Base-by-base conservation (phyloP, 495 filamentous ascomycete species). In the Friedmanniomyces simplex region DNA sequence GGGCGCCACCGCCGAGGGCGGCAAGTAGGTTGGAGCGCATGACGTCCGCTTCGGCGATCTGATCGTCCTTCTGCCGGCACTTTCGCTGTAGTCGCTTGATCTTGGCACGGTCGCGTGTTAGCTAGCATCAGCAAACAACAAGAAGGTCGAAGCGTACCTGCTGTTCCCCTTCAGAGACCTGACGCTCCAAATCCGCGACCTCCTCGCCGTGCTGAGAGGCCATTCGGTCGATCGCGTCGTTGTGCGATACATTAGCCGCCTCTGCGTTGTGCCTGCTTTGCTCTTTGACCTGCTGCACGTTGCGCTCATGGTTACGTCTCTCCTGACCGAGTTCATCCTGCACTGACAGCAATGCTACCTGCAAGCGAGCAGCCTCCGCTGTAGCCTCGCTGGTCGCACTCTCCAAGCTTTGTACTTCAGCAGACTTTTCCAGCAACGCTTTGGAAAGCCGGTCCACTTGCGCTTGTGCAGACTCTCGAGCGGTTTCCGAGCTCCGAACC, bases 21-120 rank as follows among this genome's bases (percentile, higher is more conserved):
- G 59, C 58, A 56, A 65, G 50, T 21, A 65, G 42, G 16, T 58
- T 62, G 1, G 28, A 32, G 8, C 61, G 57, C 54, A 60, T 63
- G 25, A 52, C 57, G n/a, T 57, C 52, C 14, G 61, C 63, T 39
- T 60, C 55, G 3, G 53, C 42, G 18, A 66, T 62, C 26, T 66
- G 50, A 2, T 30, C 25, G 34, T 66, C 63, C 42, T 60, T 60
- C 25, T 54, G 34, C 21, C 54, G 37, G 51, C 41, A 57, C 24
- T 47, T 50, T 21, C 39, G 49, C 4, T 34, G 11, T 16, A 63
- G 57, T 13, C 45, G 45, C 5, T 59, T 51, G 50, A 63, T 60
- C 63, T 66, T 30, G 20, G 14, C 16, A 10, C 28, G 16, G 5
- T 53, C 24, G 20, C 2, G 46, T 49, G 46, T 49, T 18, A 49